phyloP scores from a whole-genome alignment of 257 asterid species.

The Nicotiana knightiana region DNA sequence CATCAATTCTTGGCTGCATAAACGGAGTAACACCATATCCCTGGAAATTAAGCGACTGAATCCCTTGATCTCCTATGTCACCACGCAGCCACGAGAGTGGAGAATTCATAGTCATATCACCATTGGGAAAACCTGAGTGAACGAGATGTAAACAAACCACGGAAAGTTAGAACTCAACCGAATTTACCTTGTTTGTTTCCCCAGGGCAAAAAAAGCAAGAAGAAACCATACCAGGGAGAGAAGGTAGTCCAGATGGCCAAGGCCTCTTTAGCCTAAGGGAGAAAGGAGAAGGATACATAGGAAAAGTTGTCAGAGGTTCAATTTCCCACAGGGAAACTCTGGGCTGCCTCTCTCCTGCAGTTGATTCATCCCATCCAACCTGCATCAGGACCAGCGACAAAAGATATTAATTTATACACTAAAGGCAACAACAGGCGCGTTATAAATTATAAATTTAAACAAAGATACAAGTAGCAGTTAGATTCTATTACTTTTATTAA shows the following conservation, averaged over 20 bases:
- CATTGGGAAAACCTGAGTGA: conserved; percentile 51
- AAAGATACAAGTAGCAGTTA: neutral
- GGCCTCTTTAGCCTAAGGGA: conserved; percentile 86
- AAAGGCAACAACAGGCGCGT: neutral
- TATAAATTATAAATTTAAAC: neutral
- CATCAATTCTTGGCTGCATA: conserved; percentile 74
- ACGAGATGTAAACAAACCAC: neutral
- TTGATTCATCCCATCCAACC: conserved; percentile 99
- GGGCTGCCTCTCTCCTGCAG: conserved; percentile 95
- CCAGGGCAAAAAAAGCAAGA: neutral
- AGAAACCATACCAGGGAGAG: conserved; percentile 54
- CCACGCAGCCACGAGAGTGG: conserved; percentile 74
- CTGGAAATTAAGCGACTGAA: conserved; percentile 62
- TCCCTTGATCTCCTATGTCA: conserved; percentile 53
- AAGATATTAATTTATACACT: neutral
- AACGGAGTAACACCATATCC: conserved; percentile 59
- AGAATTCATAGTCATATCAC: conserved; percentile 52
- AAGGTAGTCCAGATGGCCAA: conserved; percentile 77
- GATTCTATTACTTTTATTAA: neutral
- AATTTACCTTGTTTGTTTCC: neutral
- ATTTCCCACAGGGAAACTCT: conserved; percentile 93
- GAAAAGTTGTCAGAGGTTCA: conserved; percentile 82
- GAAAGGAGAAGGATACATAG: conserved; percentile 90
- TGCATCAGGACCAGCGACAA: conserved; percentile 19
- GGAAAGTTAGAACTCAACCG: neutral